Evolutionary conservation across 352 stramenopile species (phyloP), one percentile per base, ranked within the genome.

Genomic region (Pythium brassicae): DNA sequence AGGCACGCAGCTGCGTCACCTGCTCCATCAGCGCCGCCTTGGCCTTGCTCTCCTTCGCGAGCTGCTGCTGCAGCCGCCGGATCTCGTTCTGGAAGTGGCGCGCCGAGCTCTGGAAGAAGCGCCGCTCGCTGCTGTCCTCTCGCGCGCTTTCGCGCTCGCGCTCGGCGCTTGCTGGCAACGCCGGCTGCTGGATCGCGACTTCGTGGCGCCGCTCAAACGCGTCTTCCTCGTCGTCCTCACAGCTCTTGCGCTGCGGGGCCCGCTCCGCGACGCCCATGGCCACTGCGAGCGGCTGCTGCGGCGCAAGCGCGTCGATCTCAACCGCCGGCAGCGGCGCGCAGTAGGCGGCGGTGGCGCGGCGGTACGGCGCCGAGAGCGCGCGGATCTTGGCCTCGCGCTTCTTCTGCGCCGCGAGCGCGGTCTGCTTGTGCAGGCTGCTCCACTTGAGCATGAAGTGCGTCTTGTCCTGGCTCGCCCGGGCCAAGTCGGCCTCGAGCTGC

Each of bases 11-110:
- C 27, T 79, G 59, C 2, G 67, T 66, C 10, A 90, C 53, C 46
- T 86, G 71, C 5, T 81, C 65, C 44, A 78, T 69, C 2, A 87
- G 72, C 11, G 57, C 39, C 11, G 59, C 53, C 44, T 87, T 89
- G 15, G 71, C 49, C 19, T 68, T 73, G 10, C 57, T 73, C 57
- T 92, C 82, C 12, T 67, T 70, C 1, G 63, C 53, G 14, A 92
- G 61, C 53, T 92, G 78, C 53, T 78, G 66, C 53, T 86, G 75
- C 20, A 92, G 48, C 3, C 82, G 75, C 43, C 71, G 70, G 52
- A 92, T 86, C 56, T 89, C 77, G 27, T 79, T 85, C 52, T 89
- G 75, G 40, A 74, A 82, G 43, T 92, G 82, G 3, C 72, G 71
- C 34, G 58, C 61, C 2, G 74, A 69, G 35, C 75, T 83, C 27